phyloP scores from a whole-genome alignment of 2,329 filamentous ascomycete genomes.

The Microcera coccophila region DNA sequence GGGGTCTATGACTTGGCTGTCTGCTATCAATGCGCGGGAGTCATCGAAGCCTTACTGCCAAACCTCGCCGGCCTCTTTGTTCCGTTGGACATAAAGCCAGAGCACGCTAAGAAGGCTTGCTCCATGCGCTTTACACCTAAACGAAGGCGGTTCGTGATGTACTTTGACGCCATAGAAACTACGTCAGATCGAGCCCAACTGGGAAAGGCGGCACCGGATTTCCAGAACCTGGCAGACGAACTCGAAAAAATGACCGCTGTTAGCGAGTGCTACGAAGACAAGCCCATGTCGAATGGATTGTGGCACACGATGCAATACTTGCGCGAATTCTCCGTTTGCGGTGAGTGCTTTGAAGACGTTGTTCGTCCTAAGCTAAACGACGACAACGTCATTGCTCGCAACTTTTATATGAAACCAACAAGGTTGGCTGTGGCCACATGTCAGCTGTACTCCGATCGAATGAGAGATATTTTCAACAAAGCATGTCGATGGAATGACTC shows the following conservation, averaged over 20 bases:
- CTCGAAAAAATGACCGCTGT: conserved; percentile 55
- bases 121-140: conserved; percentile 59
- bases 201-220: conserved; percentile 48
- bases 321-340: conserved; percentile 77
- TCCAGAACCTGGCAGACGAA: conserved; percentile 60
- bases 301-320: conserved; percentile 79
- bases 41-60: conserved; percentile 70
- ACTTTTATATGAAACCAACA: conserved; percentile 61
- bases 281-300: conserved; percentile 54
- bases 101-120: conserved; percentile 56
- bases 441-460: conserved; percentile 75
- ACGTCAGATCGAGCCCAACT: conserved; percentile 49
- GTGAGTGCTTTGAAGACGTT: conserved; percentile 78
- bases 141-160: conserved; percentile 53
- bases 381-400: conserved; percentile 53
- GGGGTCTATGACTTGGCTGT: conserved; percentile 69
- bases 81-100: conserved; percentile 43
- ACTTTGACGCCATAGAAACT: conserved; percentile 59
- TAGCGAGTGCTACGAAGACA: conserved; percentile 63
- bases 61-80: conserved; percentile 65
- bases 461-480: conserved; percentile 68
- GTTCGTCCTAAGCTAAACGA: conserved; percentile 64
- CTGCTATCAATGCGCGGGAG: conserved; percentile 70
- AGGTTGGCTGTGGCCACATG: conserved; percentile 58
- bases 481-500: conserved; percentile 66